Conservation (phyloP, 2,329 filamentous ascomycete species). For the Cadophora sp. region DNA sequence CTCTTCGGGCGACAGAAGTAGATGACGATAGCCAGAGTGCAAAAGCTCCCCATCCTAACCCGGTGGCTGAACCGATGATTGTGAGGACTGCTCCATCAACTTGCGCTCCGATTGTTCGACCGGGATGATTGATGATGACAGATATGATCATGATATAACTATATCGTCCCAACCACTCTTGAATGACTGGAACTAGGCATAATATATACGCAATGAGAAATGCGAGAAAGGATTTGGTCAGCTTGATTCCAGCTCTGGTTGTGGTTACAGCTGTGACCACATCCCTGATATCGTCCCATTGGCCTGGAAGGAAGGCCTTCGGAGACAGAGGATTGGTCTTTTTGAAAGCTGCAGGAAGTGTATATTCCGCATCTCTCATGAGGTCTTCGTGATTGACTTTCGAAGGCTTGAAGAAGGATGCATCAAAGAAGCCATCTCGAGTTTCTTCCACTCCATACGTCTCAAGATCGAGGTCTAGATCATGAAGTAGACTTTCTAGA, state of each 20-base stretch:
- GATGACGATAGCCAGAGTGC: slow-evolving; percentile 61
- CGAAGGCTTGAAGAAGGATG: slow-evolving; percentile 51
- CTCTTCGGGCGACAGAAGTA: slow-evolving; percentile 52
- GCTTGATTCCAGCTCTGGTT: slow-evolving; percentile 58
- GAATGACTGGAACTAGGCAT: slow-evolving; percentile 57
- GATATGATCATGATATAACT: slow-evolving; percentile 63
- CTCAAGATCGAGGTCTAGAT: slow-evolving; percentile 48
- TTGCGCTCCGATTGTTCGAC: slow-evolving; percentile 61
- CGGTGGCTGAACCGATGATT: slow-evolving; percentile 58
- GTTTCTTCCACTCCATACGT: slow-evolving; percentile 52
- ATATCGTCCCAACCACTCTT: slow-evolving; percentile 60
- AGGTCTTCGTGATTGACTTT: slow-evolving; percentile 50
- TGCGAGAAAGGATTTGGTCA: slow-evolving; percentile 61
- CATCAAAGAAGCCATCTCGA: slow-evolving; percentile 54
- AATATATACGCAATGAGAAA: slow-evolving; percentile 63
- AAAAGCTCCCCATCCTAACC: slow-evolving; percentile 61
- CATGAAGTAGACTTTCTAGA: slow-evolving; percentile 44
- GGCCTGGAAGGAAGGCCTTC: slow-evolving; percentile 54
- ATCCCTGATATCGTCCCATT: slow-evolving; percentile 53
- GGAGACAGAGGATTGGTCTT: slow-evolving; percentile 56
- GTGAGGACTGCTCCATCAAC: slow-evolving; percentile 62
- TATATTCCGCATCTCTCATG: slow-evolving; percentile 50
- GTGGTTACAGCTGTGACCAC: slow-evolving; percentile 52
- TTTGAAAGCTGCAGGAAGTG: slow-evolving; percentile 55
- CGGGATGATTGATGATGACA: slow-evolving; percentile 63